Evolutionary conservation across 1,139 yeast genomes (phyloP), one percentile per base, ranked within the genome.

Genomic region (Candida glucosophila): DNA sequence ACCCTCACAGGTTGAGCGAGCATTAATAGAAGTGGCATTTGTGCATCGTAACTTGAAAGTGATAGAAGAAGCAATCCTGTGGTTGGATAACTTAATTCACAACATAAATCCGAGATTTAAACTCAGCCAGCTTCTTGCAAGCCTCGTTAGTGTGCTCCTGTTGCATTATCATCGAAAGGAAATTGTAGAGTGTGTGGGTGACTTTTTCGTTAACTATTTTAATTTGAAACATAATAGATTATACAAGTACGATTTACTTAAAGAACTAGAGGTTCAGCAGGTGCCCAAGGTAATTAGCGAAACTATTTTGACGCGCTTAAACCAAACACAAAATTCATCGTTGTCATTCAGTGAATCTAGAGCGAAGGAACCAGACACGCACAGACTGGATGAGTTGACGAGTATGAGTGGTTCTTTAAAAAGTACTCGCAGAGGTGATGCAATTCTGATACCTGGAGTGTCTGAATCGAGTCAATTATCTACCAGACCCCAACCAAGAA

Each of bases 11-110:
- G 75, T 77, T 6, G 86, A 79, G 25, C 40, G 37, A 9, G 42
- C 52, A 5, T 37, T 81, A 15, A 52, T 60, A 12, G 69, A 67
- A 4, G 43, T 55, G n/a, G 88, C 81, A 0, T 56, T 80, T 22
- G 43, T 49, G 10, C 65, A 63, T 40, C 40, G 59, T 5, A 56
- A 58, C 29, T 40, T 53, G 3, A 45, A 37, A 9, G 57, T 75
- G 6, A 56, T 72, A 19, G 46, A 58, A 5, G 77, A 71, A 32
- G 35, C 57, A 5, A 45, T 58, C 17, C 36, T 34, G 19, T 59
- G 65, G 63, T 40, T 62, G 11, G 35, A 45, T 24, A 53, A 56
- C 22, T 41, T 60, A 7, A 37, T 59, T 9, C 36, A 40, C 11
- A 44, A 48, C 23, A 42, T 58, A 9, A 55, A 56, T 31, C 55